These are phyloP conservation scores for Diplodia seriata DNA, from an alignment of 2,329 filamentous ascomycete genomes.

Conservation along the genomic window DNA sequence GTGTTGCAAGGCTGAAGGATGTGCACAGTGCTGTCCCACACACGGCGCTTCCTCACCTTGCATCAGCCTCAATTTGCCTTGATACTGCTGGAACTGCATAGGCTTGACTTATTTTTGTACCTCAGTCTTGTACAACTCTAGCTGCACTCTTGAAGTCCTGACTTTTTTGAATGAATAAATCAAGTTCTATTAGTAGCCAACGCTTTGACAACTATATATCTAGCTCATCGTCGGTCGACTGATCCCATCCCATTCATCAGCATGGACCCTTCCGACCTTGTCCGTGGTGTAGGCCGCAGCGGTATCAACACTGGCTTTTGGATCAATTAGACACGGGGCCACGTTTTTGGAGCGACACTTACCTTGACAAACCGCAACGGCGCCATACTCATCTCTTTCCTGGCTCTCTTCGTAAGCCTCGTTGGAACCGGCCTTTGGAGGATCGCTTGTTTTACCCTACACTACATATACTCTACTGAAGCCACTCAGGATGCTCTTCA, in stretches of 20 bases:
- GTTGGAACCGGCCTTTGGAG: constrained; percentile 41
- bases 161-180: no score
- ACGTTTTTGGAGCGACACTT: constrained; percentile 35
- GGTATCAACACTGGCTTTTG: constrained; percentile 35
- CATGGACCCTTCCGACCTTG: not conserved
- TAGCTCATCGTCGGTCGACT: no score
- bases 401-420: constrained; percentile 37
- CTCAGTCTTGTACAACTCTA: no score
- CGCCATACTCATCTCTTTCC: constrained; percentile 38
- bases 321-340: constrained; percentile 35
- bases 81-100: no score
- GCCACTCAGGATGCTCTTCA: constrained; percentile 42
- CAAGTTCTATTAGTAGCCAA: no score
- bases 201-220: no score
- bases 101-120: no score
- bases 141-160: no score
- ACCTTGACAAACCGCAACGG: constrained; percentile 35
- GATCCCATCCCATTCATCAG: not conserved
- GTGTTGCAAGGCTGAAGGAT: no score
- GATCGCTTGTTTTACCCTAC: constrained; percentile 41
- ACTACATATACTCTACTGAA: constrained; percentile 36
- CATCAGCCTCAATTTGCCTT: no score
- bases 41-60: no score
- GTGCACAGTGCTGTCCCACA: no score
- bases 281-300: not conserved